Conservation (phyloP, 2,329 filamentous ascomycete genomes). For the Hymenoscyphus scutula region DNA sequence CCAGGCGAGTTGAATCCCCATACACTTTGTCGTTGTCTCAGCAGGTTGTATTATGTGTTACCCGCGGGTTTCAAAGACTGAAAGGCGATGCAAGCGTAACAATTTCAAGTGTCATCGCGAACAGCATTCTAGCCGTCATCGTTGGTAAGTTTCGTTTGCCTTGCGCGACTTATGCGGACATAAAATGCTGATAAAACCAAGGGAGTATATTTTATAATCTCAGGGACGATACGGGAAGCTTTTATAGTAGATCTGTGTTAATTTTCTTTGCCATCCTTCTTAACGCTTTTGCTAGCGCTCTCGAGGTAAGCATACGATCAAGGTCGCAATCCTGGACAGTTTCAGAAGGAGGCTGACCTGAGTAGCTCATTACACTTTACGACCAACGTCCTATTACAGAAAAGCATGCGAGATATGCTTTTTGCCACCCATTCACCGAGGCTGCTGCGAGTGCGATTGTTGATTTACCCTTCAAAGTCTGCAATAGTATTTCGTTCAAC, state of each 20-base stretch:
- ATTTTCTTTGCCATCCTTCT: conserved; percentile 67
- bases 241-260: conserved; percentile 59
- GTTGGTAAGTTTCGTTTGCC: conserved; percentile 37
- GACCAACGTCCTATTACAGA: conserved; percentile 51
- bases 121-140: conserved; percentile 55
- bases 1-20: conserved; percentile 48
- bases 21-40: conserved; percentile 75
- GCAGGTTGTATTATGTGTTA: conserved; percentile 75
- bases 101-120: conserved; percentile 17
- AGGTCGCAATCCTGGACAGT: not conserved
- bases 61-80: conserved; percentile 70
- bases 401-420: conserved; percentile 80
- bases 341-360: not conserved
- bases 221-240: conserved; percentile 48
- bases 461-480: conserved; percentile 79
- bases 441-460: conserved; percentile 81
- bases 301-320: conserved; percentile 7
- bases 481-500: conserved; percentile 75
- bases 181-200: not conserved
- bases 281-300: conserved; percentile 57
- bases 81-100: conserved; percentile 49
- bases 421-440: conserved; percentile 90
- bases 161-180: not conserved
- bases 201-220: conserved; percentile 64
- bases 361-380: conserved; percentile 58